Evolutionary conservation across 78 protist species (phyloP), one percentile per base, ranked within the genome.

Genomic region (Dictyostelium firmibasis): DNA sequence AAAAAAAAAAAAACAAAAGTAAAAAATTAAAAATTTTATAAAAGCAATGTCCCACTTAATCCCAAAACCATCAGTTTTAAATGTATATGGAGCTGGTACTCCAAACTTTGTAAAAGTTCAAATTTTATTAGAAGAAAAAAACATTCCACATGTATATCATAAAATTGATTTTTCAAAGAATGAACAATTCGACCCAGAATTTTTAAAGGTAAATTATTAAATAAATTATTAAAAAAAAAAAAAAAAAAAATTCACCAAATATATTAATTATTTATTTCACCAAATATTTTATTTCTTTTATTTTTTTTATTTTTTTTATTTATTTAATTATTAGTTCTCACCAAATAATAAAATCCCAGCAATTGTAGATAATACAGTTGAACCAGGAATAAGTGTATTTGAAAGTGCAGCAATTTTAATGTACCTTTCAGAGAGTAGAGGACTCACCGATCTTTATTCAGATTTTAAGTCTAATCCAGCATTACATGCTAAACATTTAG

Each of bases 281-380:
- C n/a, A n/a, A n/a, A 62, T n/a, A 6, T n/a, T 2, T 6, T 9
- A 64, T 25, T 6, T 0, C n/a, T 8, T 23, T 8, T 25, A 25
- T 64, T 64, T 9, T 9, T 67, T 33, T 72, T 16, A 16, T 31
- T 72, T 4, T 3, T 72, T 29, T 72, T 31, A 0, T 31, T 11
- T 70, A 62, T 70, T 25, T 7, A 23, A 25, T 4, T 18, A 10
- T n/a, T 27, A 72, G 79, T 33, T 93, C 41, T 95, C 87, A 67
- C 99, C 99, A 29, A 97, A 97, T 83, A 76, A 84, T 9, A 95
- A 97, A 69, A 97, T 98, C n/a, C 99, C 99, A 7, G 89, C 94
- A 4, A 41, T 97, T 25, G 62, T 88, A 9, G 98, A 97, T 95
- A 25, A 50, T 8, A 91, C 78, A 20, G 75, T 81, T 27, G 62